A percentile compares a stretch with the other conserved stretches of the same genome.
phyloP scores from a whole-genome alignment of 768 basidiomycete genomes.

The Amanita fuliginea region DNA sequence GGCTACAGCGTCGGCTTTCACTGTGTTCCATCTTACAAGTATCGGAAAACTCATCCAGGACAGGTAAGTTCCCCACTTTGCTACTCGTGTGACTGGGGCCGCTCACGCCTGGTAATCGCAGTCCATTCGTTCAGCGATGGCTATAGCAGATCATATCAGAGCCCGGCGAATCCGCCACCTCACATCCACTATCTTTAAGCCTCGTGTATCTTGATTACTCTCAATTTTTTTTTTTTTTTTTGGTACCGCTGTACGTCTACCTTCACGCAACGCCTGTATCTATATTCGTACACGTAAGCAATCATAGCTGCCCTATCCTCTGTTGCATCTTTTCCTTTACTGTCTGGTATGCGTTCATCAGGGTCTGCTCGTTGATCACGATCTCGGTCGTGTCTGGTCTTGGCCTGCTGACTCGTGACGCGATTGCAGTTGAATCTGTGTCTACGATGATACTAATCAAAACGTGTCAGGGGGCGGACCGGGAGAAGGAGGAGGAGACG shows the following conservation, averaged over 20 bases:
- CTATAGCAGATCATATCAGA: neutral
- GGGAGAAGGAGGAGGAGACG: neutral
- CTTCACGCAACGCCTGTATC: neutral
- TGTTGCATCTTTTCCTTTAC: conserved; percentile 80
- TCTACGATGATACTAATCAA: conserved; percentile 80
- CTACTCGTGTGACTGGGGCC: neutral
- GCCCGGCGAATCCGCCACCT: neutral
- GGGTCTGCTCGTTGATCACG: conserved; percentile 96
- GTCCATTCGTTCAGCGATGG: conserved; percentile 9
- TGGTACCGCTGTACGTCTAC: neutral
- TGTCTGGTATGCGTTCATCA: conserved; percentile 87
- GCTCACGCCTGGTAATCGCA: neutral
- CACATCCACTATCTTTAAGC: neutral
- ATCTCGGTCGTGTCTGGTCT: conserved; percentile 92
- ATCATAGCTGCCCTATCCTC: conserved; percentile 66
- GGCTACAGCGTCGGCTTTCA: conserved; percentile 20
- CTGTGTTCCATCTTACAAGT: conserved; percentile 20
- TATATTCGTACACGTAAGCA: neutral
- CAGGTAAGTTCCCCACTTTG: conserved; percentile 15
- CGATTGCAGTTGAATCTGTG: conserved; percentile 93
- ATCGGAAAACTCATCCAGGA: conserved; percentile 15
- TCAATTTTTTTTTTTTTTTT: neutral
- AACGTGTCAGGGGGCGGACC: neutral
- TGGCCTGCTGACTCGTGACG: conserved; percentile 86
- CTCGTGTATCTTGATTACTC: conserved; percentile 1